Evolutionary conservation across 257 asterid genomes (phyloP), one percentile per base, ranked within the genome.

Genomic region (Petunia axillaris): DNA sequence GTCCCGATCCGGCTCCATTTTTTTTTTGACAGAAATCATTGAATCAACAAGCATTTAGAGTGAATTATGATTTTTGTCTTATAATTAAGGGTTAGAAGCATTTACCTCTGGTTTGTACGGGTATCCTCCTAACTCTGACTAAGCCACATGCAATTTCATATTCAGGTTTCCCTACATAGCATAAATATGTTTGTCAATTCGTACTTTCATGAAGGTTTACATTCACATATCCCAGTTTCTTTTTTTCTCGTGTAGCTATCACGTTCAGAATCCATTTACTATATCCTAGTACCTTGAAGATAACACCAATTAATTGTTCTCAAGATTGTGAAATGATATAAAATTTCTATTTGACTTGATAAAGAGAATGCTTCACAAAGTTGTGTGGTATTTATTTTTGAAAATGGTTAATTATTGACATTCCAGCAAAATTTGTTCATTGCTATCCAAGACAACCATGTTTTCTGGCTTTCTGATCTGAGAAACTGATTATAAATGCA

Each of bases 401-500:
- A 52, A 52, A 8, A 52, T 8, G 57, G 2, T 52, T 52, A 25
- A 25, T 52, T 52, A 10, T 10, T 0, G 57, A 39, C 39, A 5
- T 39, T 48, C 39, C 50, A 15, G 10, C 4, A 5, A 65, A 13
- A 5, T 13, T 35, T 65, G 36, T 65, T 65, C 73, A 65, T 65
- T 65, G 38, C 6, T 65, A 4, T 65, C 10, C 35, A 40, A 65
- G 14, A 65, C 2, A 43, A 39, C 73, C 40, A 65, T 65, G 73
- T 25, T 65, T 65, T 65, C 73, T 39, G 36, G 50, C 73, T 65
- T 50, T 73, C 78, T 50, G 78, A 73, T 50, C 13, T 50, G 78
- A 36, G 78, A 73, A 50, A 5, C 73, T 60, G 46, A 81, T 84
- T 76, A 78, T 11, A 39, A 52, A 82, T 89, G 92, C 94, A 94